These are phyloP conservation scores for Aspergillus sergii DNA, from an alignment of 2,329 filamentous ascomycete species.

Conservation along the genomic window DNA sequence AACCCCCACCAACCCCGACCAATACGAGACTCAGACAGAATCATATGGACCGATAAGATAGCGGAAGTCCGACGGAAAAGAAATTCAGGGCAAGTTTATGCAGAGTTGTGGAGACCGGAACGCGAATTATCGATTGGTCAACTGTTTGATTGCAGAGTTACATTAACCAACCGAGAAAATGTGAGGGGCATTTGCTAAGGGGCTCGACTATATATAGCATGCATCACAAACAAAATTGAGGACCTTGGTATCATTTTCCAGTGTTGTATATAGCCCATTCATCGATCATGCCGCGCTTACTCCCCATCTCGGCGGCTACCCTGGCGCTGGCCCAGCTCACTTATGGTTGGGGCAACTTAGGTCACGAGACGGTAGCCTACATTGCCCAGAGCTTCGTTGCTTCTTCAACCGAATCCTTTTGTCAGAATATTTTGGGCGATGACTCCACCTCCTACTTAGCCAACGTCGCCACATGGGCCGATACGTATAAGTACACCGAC, in stretches of 20 bases:
- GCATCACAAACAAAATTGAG: too few relatives aligned
- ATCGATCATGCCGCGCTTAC: not conserved
- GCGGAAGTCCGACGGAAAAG: not conserved
- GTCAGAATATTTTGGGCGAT: constrained; percentile 48
- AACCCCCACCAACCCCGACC: not conserved
- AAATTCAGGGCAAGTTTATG: not conserved
- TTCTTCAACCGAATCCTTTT: constrained; percentile 47
- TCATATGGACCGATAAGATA: not conserved
- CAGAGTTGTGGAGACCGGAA: not conserved
- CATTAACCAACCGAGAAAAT: not conserved
- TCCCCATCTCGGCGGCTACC: not conserved
- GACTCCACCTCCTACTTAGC: constrained; percentile 51
- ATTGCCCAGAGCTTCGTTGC: constrained; percentile 55
- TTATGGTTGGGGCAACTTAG: constrained; percentile 55
- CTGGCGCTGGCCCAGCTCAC: not conserved
- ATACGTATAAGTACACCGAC: constrained; percentile 52
- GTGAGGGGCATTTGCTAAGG: not conserved
- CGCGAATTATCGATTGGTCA: not conserved
- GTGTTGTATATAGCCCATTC: not conserved
- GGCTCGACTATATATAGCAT: not conserved
- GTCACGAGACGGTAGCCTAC: constrained; percentile 58
- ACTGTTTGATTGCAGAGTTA: not conserved
- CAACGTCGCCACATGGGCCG: constrained; percentile 58
- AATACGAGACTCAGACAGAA: not conserved
- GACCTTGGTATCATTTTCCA: not conserved